Conservation (phyloP, 1,139 yeast genomes). For the Candida sojae region DNA sequence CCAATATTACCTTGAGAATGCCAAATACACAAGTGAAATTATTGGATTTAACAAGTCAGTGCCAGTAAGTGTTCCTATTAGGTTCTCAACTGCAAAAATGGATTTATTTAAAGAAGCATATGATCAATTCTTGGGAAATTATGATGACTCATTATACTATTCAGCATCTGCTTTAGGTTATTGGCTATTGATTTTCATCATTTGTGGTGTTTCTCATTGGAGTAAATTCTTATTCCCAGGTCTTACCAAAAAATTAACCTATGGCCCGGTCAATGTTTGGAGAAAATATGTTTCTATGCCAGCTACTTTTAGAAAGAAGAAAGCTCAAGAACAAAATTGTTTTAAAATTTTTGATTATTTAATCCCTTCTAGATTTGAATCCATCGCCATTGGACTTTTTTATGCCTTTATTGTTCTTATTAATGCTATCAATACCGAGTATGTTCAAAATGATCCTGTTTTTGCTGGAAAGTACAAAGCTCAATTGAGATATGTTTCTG, state of each 20-base stretch:
- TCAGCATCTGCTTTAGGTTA: slow-evolving; percentile 52
- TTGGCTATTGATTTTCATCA: slow-evolving; percentile 47
- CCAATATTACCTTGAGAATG: slow-evolving; percentile 18
- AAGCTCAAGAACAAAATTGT: slow-evolving; percentile 22
- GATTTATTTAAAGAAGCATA: slow-evolving; percentile 22
- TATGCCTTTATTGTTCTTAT: slow-evolving; percentile 45
- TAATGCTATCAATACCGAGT: slow-evolving; percentile 22
- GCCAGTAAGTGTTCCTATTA: slow-evolving; percentile 25
- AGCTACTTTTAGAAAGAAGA: slow-evolving; percentile 26
- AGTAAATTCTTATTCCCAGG: slow-evolving; percentile 28
- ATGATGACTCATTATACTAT: slow-evolving; percentile 41
- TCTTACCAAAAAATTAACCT: slow-evolving; percentile 21
- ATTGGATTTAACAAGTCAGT: slow-evolving; percentile 22
- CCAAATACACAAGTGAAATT: slow-evolving; percentile 21
- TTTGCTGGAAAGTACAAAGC: slow-evolving; percentile 19
- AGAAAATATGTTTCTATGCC: slow-evolving; percentile 35
- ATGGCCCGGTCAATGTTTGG: slow-evolving; percentile 23
- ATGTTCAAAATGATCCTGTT: slow-evolving; percentile 26
- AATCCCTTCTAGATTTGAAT: slow-evolving; percentile 31
- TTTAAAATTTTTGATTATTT: slow-evolving; percentile 22
- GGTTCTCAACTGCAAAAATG: slow-evolving; percentile 16
- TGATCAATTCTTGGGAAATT: slow-evolving; percentile 33
- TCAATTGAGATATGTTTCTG: slow-evolving; percentile 28
- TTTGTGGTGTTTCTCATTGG: slow-evolving; percentile 47
- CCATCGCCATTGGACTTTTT: slow-evolving; percentile 27